phyloP scores from a whole-genome alignment of 1,284 basidiomycete species.

The Porogramme epimiltina region DNA sequence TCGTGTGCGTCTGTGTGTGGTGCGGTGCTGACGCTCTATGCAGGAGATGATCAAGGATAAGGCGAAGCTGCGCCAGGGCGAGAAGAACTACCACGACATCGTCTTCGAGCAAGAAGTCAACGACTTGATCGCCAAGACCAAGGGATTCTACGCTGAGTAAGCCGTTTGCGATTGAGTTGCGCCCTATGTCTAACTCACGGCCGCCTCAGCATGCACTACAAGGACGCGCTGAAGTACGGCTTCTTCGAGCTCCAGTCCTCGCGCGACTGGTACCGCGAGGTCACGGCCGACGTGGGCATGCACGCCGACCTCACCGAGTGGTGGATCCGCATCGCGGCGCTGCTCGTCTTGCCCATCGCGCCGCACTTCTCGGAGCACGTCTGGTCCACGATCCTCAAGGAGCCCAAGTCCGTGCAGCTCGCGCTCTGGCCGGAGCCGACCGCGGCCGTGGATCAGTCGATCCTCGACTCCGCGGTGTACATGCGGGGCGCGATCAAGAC shows the following conservation, averaged over 20 bases:
- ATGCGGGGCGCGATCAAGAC: constrained; percentile 86
- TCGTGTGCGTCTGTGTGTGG: neutral
- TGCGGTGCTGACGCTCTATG: neutral
- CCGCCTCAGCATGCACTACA: constrained; percentile 93
- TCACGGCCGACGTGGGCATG: constrained; percentile 89
- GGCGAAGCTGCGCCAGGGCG: constrained; percentile 72
- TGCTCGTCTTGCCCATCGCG: constrained; percentile 88
- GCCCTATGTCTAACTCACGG: too few relatives aligned
- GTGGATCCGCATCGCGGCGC: constrained; percentile 83
- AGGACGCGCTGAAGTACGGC: constrained; percentile 92
- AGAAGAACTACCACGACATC: constrained; percentile 76
- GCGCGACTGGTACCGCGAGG: constrained; percentile 96
- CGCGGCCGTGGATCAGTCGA: constrained; percentile 55
- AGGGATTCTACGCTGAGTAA: constrained; percentile 80
- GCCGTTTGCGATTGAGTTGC: constrained; percentile 39
- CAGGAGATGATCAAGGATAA: constrained; percentile 79
- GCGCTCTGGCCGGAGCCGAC: constrained; percentile 79
- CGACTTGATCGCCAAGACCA: constrained; percentile 79
- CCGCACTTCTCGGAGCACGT: constrained; percentile 97
- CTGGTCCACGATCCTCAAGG: constrained; percentile 78
- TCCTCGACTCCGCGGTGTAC: constrained; percentile 80
- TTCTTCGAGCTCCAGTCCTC: constrained; percentile 95
- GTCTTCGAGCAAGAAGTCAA: constrained; percentile 95
- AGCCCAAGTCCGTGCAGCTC: constrained; percentile 77
- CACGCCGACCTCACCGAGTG: constrained; percentile 77